Conservation (phyloP, 345 rosid genomes). For the Brassica juncea region DNA sequence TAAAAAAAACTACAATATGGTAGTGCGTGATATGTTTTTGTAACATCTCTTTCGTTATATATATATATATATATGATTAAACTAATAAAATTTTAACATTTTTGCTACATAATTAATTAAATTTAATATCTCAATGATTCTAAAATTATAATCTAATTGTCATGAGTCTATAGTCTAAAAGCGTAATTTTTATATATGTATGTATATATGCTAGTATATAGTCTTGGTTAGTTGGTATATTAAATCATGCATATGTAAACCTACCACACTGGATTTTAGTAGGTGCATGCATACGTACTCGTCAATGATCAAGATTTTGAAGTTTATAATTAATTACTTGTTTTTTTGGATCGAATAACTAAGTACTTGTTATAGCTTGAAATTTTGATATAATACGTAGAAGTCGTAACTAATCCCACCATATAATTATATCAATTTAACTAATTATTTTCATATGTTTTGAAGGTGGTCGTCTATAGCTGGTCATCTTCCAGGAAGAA, state of each 20-base stretch:
- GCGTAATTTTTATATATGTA: background rate
- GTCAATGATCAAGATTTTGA: slow-evolving; percentile 17
- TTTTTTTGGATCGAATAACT: background rate
- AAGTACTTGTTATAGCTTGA: slow-evolving; percentile 8
- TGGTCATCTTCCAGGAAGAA: slow-evolving; percentile 46
- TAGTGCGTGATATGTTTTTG: background rate
- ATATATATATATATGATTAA: background rate
- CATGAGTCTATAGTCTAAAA: slow-evolving; percentile 1
- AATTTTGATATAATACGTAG: slow-evolving; percentile 11
- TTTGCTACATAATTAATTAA: background rate
- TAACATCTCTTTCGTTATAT: background rate
- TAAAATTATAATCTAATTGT: background rate
- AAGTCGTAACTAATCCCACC: slow-evolving; percentile 30
- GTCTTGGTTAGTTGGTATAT: slow-evolving; percentile 18
- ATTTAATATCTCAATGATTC: background rate
- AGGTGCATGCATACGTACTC: slow-evolving; percentile 33
- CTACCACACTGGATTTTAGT: slow-evolving; percentile 37
- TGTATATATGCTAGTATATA: background rate
- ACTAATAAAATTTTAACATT: background rate
- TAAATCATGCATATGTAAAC: slow-evolving; percentile 12
- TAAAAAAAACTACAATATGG: background rate
- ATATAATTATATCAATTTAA: background rate
- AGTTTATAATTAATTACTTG: background rate
- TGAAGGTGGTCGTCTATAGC: slow-evolving; percentile 45
- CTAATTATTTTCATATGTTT: background rate